phyloP scores from a whole-genome alignment of 306 rosid species.

The Spatholobus suberectus region DNA sequence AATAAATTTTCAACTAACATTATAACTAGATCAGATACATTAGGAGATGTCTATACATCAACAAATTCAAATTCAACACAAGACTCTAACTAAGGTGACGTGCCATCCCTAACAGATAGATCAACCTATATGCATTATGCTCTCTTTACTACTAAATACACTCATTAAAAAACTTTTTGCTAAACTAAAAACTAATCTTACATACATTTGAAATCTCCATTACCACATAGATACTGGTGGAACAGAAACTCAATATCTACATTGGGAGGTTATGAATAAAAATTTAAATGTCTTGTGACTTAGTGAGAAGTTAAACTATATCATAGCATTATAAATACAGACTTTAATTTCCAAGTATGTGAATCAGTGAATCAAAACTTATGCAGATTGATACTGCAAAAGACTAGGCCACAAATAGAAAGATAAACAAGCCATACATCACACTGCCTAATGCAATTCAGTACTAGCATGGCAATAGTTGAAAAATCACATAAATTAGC shows the following conservation, averaged over 20 bases:
- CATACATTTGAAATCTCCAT: neutral
- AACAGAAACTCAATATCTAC: neutral
- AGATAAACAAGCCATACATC: constrained; percentile 7
- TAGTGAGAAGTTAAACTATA: neutral
- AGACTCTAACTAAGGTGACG: neutral
- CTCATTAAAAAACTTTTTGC: neutral
- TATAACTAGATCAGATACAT: neutral
- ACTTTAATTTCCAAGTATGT: neutral
- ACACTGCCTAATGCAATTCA: constrained; percentile 11
- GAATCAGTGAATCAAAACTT: neutral
- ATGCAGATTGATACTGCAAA: neutral
- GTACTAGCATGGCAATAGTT: neutral
- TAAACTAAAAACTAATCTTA: neutral
- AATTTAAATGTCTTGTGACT: neutral
- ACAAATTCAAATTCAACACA: no score
- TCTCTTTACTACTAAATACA: neutral
- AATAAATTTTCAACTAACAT: neutral
- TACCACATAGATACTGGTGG: neutral
- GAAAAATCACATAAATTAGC: constrained; percentile 25
- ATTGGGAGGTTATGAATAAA: neutral
- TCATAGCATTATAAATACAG: neutral
- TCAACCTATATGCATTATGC: neutral
- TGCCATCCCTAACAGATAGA: neutral
- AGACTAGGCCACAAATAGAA: neutral
- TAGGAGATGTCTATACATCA: neutral